Percentiles rank a stretch among this genome's conserved stretches.
Evolutionary conservation across 1,284 basidiomycete species (phyloP).

Genomic region (Pseudozyma pruni): DNA sequence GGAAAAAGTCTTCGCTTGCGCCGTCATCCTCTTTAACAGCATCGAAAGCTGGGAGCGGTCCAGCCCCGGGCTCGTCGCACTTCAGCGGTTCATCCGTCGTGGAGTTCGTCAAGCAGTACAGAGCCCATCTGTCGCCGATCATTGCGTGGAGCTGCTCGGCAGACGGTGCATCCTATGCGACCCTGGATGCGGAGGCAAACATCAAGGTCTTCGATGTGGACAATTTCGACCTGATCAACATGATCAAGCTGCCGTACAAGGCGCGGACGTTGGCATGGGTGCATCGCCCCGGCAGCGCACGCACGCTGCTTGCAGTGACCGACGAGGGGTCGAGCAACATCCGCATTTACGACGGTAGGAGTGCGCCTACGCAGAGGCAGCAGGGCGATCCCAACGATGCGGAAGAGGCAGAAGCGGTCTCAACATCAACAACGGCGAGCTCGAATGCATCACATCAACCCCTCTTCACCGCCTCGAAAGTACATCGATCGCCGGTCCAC

Average conservation of each 20-base stretch:
- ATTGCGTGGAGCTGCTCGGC: constrained; percentile 84
- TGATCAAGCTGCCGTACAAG: constrained; percentile 77
- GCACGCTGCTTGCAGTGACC: constrained; percentile 87
- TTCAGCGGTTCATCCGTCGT: constrained; percentile 57
- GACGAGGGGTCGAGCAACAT: constrained; percentile 81
- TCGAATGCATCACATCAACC: constrained; percentile 13
- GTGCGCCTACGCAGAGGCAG: background rate
- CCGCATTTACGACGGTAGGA: constrained; percentile 87
- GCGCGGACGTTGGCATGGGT: constrained; percentile 75
- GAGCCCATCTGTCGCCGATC: constrained; percentile 86
- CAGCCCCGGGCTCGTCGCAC: constrained; percentile 9
- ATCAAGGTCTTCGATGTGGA: constrained; percentile 97
- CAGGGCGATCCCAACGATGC: background rate
- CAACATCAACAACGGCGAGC: background rate
- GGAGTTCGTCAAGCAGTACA: constrained; percentile 70
- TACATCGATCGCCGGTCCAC: constrained; percentile 39
- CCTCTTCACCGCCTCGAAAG: constrained; percentile 26
- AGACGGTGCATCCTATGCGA: constrained; percentile 92
- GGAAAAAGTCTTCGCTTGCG: constrained; percentile 95
- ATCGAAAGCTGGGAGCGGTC: background rate
- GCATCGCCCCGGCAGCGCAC: constrained; percentile 85
- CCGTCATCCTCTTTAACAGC: constrained; percentile 79
- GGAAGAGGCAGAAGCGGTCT: background rate
- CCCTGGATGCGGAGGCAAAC: constrained; percentile 70
- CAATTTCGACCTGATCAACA: constrained; percentile 99